phyloP scores from a whole-genome alignment of 495 filamentous ascomycete species.

The Tuber umbilicatum region DNA sequence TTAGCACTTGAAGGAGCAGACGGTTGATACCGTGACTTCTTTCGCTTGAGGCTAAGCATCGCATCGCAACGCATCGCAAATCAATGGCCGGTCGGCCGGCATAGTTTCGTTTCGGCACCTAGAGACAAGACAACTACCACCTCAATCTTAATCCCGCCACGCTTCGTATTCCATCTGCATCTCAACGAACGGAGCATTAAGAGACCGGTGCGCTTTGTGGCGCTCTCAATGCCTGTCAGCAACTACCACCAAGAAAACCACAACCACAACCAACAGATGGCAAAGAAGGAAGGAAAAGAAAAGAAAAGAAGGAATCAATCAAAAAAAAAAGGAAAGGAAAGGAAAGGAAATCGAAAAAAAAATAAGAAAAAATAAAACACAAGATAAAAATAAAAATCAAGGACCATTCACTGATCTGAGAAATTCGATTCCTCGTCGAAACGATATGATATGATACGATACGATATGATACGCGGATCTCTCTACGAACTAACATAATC shows the following conservation, averaged over 20 bases:
- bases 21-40: not conserved
- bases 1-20: not conserved
- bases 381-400: not conserved
- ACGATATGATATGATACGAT: constrained; percentile 3
- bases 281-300: not conserved
- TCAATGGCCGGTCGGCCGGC: not conserved
- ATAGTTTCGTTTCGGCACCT: not conserved
- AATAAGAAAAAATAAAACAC: constrained; percentile 1
- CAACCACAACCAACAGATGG: not conserved
- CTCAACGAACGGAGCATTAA: constrained; percentile 4
- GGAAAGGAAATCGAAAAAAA: not conserved
- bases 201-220: constrained; percentile 4
- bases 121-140: not conserved
- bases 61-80: constrained; percentile 1
- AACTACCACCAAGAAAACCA: not conserved
- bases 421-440: not conserved
- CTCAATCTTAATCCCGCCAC: constrained; percentile 1
- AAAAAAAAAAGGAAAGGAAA: no score
- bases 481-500: not conserved
- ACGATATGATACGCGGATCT: not conserved
- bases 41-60: not conserved
- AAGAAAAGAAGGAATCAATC: not conserved
- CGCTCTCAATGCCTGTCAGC: not conserved
- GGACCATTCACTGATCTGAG: not conserved
- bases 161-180: constrained; percentile 3